Evolutionary conservation across 768 basidiomycete genomes (phyloP).

Genomic region (Suillus subluteus): DNA sequence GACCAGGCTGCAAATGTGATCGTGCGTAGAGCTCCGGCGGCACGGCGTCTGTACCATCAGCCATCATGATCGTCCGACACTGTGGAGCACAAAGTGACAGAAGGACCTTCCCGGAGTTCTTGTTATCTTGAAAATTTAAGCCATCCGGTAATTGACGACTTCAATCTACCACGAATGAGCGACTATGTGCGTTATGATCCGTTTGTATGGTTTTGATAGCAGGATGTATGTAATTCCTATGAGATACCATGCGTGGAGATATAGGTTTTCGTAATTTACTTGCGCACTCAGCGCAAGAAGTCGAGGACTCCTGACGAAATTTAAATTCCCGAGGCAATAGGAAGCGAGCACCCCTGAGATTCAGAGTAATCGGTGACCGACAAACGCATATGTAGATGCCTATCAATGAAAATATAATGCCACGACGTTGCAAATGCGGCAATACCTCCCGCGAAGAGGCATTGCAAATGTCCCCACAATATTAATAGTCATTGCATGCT

Average conservation of each 20-base stretch:
- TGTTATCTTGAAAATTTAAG: constrained; percentile 5
- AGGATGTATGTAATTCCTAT: not conserved
- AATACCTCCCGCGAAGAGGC: not conserved
- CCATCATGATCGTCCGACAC: not conserved
- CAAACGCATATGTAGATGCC: not conserved
- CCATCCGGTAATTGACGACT: not conserved
- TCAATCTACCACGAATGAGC: not conserved
- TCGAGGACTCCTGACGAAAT: not conserved
- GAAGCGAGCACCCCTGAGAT: not conserved
- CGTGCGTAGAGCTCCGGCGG: not conserved
- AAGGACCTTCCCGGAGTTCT: not conserved
- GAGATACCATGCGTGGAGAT: not conserved
- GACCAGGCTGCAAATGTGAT: not conserved
- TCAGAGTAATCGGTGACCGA: not conserved
- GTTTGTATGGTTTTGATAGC: not conserved
- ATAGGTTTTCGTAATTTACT: not conserved
- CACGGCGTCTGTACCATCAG: not conserved
- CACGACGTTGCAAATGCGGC: not conserved
- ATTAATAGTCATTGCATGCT: not conserved
- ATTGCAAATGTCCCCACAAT: not conserved
- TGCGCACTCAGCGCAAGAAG: constrained; percentile 5
- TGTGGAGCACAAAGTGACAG: not conserved
- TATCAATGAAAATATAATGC: not conserved
- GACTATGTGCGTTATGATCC: not conserved
- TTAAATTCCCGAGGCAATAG: constrained; percentile 5